These are phyloP conservation scores for Lactarius indigo DNA, from an alignment of 768 basidiomycete genomes.

Conservation along the genomic window DNA sequence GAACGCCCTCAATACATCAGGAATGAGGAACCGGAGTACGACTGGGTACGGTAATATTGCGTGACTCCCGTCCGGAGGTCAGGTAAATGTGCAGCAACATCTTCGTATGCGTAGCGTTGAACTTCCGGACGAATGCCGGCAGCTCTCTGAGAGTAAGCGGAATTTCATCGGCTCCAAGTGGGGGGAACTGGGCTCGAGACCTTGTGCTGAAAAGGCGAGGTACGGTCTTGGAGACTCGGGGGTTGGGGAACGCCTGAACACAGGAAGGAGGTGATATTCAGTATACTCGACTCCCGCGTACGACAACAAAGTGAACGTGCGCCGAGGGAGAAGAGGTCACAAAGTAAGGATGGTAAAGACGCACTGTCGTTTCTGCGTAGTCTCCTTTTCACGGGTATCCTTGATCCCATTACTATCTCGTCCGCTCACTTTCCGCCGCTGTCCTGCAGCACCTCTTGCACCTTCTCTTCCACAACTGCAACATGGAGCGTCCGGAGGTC, in stretches of 20 bases:
- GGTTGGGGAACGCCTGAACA: constrained; percentile 44
- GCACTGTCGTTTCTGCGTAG: constrained; percentile 54
- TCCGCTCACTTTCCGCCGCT: constrained; percentile 53
- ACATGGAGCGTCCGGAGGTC: constrained; percentile 48
- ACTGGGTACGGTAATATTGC: constrained; percentile 32
- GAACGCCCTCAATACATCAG: constrained; percentile 65
- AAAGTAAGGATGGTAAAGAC: constrained; percentile 23
- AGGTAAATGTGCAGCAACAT: constrained; percentile 52
- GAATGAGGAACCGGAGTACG: constrained; percentile 56
- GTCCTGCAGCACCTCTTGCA: constrained; percentile 57
- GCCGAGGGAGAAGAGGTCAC: no score
- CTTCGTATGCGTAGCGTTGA: constrained; percentile 43
- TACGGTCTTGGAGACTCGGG: constrained; percentile 63
- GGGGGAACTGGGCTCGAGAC: constrained; percentile 42
- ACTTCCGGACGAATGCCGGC: constrained; percentile 52
- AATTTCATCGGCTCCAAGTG: constrained; percentile 34
- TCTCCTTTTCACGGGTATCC: constrained; percentile 44
- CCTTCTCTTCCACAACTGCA: constrained; percentile 43
- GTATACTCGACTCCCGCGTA: not conserved
- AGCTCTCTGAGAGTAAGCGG: constrained; percentile 47
- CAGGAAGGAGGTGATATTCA: not conserved
- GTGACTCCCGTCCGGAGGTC: constrained; percentile 28
- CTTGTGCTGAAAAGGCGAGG: constrained; percentile 41
- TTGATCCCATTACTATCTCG: constrained; percentile 49
- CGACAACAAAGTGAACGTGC: not conserved